Conservation (phyloP, 495 filamentous ascomycete genomes). For the Thermothielavioides terrestris region DNA sequence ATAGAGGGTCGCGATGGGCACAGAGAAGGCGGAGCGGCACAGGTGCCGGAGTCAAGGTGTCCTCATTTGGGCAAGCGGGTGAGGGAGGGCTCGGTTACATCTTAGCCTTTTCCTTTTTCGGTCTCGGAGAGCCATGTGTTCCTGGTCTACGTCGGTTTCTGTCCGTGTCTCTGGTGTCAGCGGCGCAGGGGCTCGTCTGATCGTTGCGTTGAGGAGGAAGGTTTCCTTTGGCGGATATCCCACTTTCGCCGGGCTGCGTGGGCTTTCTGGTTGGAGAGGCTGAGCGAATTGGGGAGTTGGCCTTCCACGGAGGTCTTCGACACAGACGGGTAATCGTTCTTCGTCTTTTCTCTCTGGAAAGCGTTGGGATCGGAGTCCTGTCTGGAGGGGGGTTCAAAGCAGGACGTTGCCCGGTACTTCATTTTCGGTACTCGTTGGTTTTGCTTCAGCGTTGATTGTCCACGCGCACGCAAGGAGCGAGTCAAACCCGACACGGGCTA, state of each 20-base stretch:
- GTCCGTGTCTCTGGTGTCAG: slow-evolving; percentile 8
- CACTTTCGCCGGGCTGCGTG: slow-evolving; percentile 4
- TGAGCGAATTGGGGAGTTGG: slow-evolving; percentile 16
- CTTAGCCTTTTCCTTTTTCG: not conserved
- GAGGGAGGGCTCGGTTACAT: not conserved
- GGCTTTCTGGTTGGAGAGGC: not conserved
- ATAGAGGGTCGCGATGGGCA: not conserved
- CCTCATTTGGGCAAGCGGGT: not conserved
- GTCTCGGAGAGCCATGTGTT: not conserved
- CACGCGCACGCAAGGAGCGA: too few relatives aligned
- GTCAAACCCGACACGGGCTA: too few relatives aligned
- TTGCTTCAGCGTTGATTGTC: too few relatives aligned
- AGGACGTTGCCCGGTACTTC: not conserved
- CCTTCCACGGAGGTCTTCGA: not conserved
- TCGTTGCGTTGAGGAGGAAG: slow-evolving; percentile 14
- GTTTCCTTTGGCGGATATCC: slow-evolving; percentile 7
- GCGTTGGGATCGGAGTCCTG: not conserved
- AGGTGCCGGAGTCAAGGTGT: not conserved
- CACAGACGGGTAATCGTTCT: not conserved
- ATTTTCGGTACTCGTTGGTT: too few relatives aligned
- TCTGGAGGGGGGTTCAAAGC: not conserved
- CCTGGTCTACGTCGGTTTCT: slow-evolving; percentile 12
- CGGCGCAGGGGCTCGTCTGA: slow-evolving; percentile 16
- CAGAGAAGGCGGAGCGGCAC: too few relatives aligned
- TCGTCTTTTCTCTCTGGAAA: not conserved